phyloP scores from a whole-genome alignment of 2,329 filamentous ascomycete genomes.

The Lasiodiplodia sp. region DNA sequence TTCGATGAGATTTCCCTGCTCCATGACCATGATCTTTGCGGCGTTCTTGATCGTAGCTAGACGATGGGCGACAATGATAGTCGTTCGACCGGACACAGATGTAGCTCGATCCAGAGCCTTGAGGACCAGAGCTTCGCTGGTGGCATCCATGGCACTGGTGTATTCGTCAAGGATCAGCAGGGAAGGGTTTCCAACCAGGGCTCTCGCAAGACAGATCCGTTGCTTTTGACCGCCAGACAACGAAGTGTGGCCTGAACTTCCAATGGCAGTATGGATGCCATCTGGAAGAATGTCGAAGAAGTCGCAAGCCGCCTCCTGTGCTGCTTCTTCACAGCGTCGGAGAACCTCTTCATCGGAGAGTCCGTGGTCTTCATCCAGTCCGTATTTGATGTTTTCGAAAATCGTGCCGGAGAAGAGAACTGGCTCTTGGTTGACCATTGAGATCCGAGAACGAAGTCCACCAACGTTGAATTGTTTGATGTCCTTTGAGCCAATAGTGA shows the following conservation, averaged over 20 bases:
- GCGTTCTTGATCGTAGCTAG: constrained; percentile 48
- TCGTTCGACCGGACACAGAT: constrained; percentile 40
- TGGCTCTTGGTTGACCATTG: constrained; percentile 45
- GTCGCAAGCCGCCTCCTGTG: constrained; percentile 72
- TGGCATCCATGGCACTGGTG: constrained; percentile 46
- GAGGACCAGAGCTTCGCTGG: constrained; percentile 42
- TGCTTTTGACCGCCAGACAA: constrained; percentile 50
- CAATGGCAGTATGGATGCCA: constrained; percentile 43
- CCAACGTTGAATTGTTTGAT: constrained; percentile 41
- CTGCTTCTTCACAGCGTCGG: constrained; percentile 61
- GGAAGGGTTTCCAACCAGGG: constrained; percentile 43
- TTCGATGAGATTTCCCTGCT: constrained; percentile 42
- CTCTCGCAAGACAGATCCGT: constrained; percentile 47
- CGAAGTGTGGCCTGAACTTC: constrained; percentile 54
- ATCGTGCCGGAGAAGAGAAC: constrained; percentile 46
- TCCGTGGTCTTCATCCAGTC: constrained; percentile 54
- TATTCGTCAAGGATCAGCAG: constrained; percentile 47
- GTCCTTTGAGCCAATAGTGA: constrained; percentile 44
- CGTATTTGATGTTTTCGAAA: constrained; percentile 46
- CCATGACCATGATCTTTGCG: constrained; percentile 47
- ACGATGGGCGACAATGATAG: constrained; percentile 47
- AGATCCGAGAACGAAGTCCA: constrained; percentile 43
- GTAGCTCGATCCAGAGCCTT: constrained; percentile 45
- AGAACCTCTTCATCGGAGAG: constrained; percentile 59
- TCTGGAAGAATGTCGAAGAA: constrained; percentile 46